phyloP scores from a whole-genome alignment of 169 alveolate genomes.

The Eimeria nieschulzi region DNA sequence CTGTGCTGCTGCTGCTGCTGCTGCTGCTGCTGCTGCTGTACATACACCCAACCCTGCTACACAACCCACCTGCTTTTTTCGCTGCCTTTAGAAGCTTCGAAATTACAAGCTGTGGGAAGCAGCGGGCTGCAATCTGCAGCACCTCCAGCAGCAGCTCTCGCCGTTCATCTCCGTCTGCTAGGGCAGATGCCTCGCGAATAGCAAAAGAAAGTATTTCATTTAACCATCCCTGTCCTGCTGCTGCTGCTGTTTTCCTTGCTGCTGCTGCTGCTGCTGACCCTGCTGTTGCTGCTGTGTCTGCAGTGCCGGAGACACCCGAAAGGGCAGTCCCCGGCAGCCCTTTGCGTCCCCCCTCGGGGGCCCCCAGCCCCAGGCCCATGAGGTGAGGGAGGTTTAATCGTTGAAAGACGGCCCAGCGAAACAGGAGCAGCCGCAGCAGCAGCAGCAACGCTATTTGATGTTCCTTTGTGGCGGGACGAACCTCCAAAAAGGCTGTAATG shows the following conservation, averaged over 20 bases:
- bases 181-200: constrained; percentile 23
- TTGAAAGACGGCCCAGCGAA: neutral
- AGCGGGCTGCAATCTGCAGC: constrained; percentile 8
- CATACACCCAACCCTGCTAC: neutral
- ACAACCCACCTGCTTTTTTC: constrained; percentile 21
- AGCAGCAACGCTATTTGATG: constrained; percentile 47
- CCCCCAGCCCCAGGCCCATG: neutral
- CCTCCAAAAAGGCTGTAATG: constrained; percentile 14
- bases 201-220: neutral
- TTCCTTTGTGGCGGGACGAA: constrained; percentile 26
- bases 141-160: constrained; percentile 34
- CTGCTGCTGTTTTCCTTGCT: neutral
- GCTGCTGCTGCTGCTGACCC: constrained; percentile 4
- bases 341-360: neutral
- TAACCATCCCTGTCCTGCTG: constrained; percentile 11
- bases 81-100: constrained; percentile 20
- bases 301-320: neutral
- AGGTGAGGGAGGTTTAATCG: constrained; percentile 2
- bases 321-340: neutral
- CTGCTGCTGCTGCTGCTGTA: constrained; percentile 7
- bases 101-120: neutral
- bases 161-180: constrained; percentile 19
- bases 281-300: neutral
- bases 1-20: neutral
- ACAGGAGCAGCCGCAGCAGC: constrained; percentile 59